Evolutionary conservation across 768 basidiomycete species (phyloP).

Genomic region (Suillus luteus): DNA sequence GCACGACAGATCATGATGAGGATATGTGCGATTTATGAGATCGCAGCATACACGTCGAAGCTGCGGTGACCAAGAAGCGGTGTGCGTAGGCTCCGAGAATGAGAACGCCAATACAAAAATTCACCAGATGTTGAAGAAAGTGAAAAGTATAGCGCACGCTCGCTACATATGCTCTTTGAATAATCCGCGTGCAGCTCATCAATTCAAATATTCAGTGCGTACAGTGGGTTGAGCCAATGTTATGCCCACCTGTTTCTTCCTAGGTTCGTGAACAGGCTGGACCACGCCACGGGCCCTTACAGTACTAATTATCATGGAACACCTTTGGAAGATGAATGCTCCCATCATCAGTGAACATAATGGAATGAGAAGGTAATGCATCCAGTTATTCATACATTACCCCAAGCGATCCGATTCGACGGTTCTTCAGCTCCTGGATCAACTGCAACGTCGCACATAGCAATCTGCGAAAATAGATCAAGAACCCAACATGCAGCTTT

Average conservation of each 20-base stretch:
- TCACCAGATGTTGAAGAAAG: background rate
- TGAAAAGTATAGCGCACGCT: constrained; percentile 1
- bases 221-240: background rate
- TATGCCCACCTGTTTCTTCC: background rate
- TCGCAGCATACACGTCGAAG: background rate
- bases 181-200: background rate
- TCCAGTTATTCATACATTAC: background rate
- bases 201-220: background rate
- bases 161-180: background rate
- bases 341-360: background rate
- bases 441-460: background rate
- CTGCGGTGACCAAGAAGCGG: background rate
- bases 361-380: background rate
- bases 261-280: background rate
- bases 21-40: background rate
- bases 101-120: background rate
- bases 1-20: background rate
- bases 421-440: background rate
- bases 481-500: background rate
- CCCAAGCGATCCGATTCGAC: background rate
- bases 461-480: background rate
- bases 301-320: background rate
- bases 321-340: background rate
- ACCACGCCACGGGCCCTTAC: background rate
- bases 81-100: background rate